Base-by-base conservation (phyloP, 176 grass and related monocot species). In the Eleusine indica region DNA sequence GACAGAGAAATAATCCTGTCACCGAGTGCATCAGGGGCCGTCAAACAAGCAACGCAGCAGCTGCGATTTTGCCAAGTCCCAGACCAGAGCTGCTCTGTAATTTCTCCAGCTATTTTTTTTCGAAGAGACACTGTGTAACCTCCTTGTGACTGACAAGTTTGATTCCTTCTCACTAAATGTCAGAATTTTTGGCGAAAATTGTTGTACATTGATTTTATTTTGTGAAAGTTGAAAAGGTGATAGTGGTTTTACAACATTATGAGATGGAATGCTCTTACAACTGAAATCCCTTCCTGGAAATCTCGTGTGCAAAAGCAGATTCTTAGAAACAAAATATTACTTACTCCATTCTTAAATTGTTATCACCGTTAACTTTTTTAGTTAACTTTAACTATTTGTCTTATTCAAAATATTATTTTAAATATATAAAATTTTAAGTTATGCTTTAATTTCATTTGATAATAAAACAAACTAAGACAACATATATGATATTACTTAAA, bases 51-150 rank as follows among this genome's bases (percentile, higher is more conserved):
- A 79, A 67, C 49, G 15, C 32, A 51, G 14, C 60, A 39, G 77
- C 72, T 72, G 66, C 40, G 71, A 57, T 82, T 82, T 82, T 81
- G 22, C 40, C 11, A 21, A 25, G 25, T 40, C 48, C 44, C 16
- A 42, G 47, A 90, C 25, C 11, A 42, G 48, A 90, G 58, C 57
- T 78, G 56, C 67, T 73, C 38, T 86, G 73, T 66, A 67, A 80
- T 86, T 77, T 77, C 21, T 67, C 32, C 72, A 73, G 39, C 9
- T 82, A 66, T 77, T 1, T 2, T 60, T 46, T 38, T 78, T 9
- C 47, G 66, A 21, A 60, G 43, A 82, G 32, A 73, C 53, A 18
- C 4, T 32, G 57, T 82, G 88, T 89, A 82, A 71, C 28, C 39
- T 78, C 16, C 58, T 28, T 78, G 58, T 21, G 19, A 60, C 39